These are phyloP conservation scores for Xerocomellus dryophilus DNA, from an alignment of 768 basidiomycete genomes.

Conservation along the genomic window DNA sequence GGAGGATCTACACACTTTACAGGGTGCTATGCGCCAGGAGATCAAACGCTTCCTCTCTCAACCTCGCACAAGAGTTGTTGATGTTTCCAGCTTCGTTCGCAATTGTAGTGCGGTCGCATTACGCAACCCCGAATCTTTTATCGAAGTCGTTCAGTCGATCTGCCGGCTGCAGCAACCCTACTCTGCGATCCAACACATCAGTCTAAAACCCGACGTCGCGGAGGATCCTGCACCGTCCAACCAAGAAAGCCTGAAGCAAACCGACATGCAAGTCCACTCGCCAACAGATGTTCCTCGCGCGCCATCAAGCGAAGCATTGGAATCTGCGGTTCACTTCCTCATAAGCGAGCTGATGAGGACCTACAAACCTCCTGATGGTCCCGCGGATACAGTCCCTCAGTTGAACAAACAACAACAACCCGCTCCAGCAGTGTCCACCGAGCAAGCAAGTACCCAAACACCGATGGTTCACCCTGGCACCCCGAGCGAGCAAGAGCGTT, in stretches of 20 bases:
- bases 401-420: conserved; percentile 16
- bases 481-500: conserved; percentile 27
- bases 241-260: conserved; percentile 20
- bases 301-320: conserved; percentile 44
- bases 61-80: conserved; percentile 64
- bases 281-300: conserved; percentile 23
- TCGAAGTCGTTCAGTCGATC: conserved; percentile 65
- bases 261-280: conserved; percentile 62
- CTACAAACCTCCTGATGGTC: conserved; percentile 46
- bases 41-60: conserved; percentile 78
- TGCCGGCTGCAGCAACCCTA: conserved; percentile 73
- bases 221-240: conserved; percentile 9
- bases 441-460: conserved; percentile 18
- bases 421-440: conserved; percentile 1
- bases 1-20: conserved; percentile 67
- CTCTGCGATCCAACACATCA: conserved; percentile 53
- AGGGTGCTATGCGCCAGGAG: conserved; percentile 75
- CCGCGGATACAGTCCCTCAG: conserved; percentile 17
- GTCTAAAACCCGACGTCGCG: conserved; percentile 44
- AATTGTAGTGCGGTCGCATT: conserved; percentile 76
- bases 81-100: conserved; percentile 70
- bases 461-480: conserved; percentile 11
- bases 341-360: conserved; percentile 66
- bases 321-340: conserved; percentile 66
- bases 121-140: conserved; percentile 74